Conservation (phyloP, 2,329 filamentous ascomycete genomes). For the Aspergillus udagawae region DNA sequence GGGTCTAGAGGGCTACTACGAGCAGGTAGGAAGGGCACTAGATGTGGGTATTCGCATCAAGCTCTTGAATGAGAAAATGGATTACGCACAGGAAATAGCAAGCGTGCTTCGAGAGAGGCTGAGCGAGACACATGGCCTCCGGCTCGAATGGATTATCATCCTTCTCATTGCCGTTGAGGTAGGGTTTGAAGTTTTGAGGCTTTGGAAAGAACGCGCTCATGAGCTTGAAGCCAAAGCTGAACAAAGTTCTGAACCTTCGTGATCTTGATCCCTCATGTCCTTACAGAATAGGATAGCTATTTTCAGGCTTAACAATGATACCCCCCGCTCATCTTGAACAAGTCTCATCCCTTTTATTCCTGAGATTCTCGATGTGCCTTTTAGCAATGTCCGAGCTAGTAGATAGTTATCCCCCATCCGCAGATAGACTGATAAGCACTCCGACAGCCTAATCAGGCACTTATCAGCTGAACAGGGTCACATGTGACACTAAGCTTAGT, state of each 20-base stretch:
- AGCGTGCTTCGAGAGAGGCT: conserved; percentile 81
- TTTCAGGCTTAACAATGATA: neutral
- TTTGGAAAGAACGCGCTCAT: conserved; percentile 60
- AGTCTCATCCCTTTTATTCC: neutral
- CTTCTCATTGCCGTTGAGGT: conserved; percentile 90
- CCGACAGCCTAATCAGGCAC: neutral
- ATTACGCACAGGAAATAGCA: conserved; percentile 94
- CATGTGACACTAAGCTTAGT: conserved; percentile 3
- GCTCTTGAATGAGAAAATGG: conserved; percentile 92
- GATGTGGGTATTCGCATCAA: conserved; percentile 91
- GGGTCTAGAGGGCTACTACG: conserved; percentile 89
- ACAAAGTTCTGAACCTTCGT: neutral
- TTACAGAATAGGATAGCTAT: neutral
- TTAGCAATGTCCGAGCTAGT: neutral
- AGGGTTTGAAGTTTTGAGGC: conserved; percentile 72
- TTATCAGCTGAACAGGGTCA: conserved; percentile 1
- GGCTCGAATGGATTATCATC: conserved; percentile 95
- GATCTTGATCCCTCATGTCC: neutral
- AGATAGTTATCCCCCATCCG: neutral
- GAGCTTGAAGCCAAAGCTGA: conserved; percentile 28
- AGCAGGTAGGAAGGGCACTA: conserved; percentile 82
- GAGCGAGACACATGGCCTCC: conserved; percentile 82
- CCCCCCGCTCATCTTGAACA: neutral
- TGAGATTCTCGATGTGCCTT: neutral
- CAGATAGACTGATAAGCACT: neutral